Evolutionary conservation across 495 filamentous ascomycete species (phyloP).

Genomic region (Penicillium dipodomyicola): DNA sequence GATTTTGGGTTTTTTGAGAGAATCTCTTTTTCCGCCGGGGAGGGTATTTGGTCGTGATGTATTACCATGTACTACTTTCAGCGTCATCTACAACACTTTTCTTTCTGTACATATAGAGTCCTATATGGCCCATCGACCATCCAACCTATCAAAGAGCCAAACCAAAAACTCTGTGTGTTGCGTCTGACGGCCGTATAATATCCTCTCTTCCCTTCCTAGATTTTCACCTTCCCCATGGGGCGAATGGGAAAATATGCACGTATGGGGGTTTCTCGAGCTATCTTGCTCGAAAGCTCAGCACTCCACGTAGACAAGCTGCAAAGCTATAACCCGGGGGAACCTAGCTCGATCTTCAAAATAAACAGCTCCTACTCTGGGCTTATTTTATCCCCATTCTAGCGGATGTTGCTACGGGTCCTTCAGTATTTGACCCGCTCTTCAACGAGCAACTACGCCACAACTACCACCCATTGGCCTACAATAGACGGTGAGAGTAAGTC

Average conservation of each 20-base stretch:
- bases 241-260: not conserved
- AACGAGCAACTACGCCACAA: conserved; percentile 12
- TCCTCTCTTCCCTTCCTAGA: conserved; percentile 9
- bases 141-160: conserved; percentile 36
- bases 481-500: conserved; percentile 8
- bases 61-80: conserved; percentile 44
- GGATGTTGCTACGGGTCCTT: conserved; percentile 6
- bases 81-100: conserved; percentile 40
- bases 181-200: conserved; percentile 27
- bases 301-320: conserved; percentile 12
- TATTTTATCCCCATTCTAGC: not conserved
- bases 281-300: conserved; percentile 3
- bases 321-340: conserved; percentile 8
- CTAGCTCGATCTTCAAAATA: not conserved
- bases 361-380: conserved; percentile 1
- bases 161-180: conserved; percentile 39
- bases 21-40: conserved; percentile 29
- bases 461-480: conserved; percentile 17
- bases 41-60: conserved; percentile 39
- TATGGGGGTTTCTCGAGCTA: not conserved
- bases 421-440: conserved; percentile 13
- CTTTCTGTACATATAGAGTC: conserved; percentile 49
- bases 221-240: not conserved
- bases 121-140: conserved; percentile 36
- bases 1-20: conserved; percentile 21